These are phyloP conservation scores for Encephalitozoon cuniculi DNA, from an alignment of 371 early-diverging fungal species.

Conservation along the genomic window DNA sequence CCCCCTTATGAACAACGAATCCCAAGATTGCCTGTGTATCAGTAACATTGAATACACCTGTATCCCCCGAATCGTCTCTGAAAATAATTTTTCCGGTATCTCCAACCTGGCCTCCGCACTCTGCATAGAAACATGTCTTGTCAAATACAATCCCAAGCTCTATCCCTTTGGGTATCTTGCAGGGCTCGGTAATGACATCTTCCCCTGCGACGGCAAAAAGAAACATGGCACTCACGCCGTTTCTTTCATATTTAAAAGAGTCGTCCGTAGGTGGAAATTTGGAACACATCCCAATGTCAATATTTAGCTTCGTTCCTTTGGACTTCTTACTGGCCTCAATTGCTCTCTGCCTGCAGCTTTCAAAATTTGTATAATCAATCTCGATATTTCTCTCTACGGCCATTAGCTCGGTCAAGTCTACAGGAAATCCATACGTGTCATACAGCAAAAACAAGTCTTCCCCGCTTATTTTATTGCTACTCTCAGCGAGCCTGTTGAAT, in stretches of 20 bases:
- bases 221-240: conserved; percentile 17
- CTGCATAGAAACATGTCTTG: conserved; percentile 93
- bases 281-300: conserved; percentile 14
- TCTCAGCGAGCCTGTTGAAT: conserved; percentile 72
- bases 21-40: conserved; percentile 86
- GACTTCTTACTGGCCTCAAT: conserved; percentile 66
- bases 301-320: conserved; percentile 3
- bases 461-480: conserved; percentile 69
- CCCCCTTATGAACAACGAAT: conserved; percentile 88
- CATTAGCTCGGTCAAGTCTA: conserved; percentile 91
- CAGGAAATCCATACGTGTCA: conserved; percentile 98
- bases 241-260: conserved; percentile 68
- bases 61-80: conserved; percentile 63
- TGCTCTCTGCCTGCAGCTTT: conserved; percentile 70
- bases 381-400: conserved; percentile 81
- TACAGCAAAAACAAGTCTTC: conserved; percentile 90
- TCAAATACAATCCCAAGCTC: conserved; percentile 70
- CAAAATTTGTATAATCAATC: conserved; percentile 76
- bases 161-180: conserved; percentile 64
- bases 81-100: conserved; percentile 82
- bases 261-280: conserved; percentile 69
- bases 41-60: conserved; percentile 65
- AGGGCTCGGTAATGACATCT: conserved; percentile 28
- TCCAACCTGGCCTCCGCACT: conserved; percentile 92
- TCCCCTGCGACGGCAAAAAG: conserved; percentile 6